A percentile compares a stretch with the other conserved stretches of the same genome.
Evolutionary conservation across 768 basidiomycete genomes (phyloP).

Genomic region (Termitomyces titanicus): DNA sequence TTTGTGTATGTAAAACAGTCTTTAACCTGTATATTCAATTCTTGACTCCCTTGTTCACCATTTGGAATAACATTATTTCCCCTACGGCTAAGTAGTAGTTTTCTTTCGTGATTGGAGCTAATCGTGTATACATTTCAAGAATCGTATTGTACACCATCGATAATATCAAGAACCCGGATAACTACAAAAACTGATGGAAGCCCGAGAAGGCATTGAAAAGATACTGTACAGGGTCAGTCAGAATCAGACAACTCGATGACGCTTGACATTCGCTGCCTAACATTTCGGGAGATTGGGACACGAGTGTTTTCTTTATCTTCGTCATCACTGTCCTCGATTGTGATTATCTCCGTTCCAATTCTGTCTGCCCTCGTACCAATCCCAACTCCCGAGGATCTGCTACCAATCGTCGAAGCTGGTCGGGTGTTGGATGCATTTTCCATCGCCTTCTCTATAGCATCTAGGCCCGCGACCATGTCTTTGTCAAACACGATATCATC

Average conservation of each 20-base stretch:
- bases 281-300: conserved; percentile 45
- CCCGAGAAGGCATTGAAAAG: neutral
- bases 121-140: conserved; percentile 9
- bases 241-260: conserved; percentile 61
- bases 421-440: neutral
- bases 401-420: conserved; percentile 3
- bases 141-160: conserved; percentile 1
- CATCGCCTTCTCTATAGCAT: conserved; percentile 21
- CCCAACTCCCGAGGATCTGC: conserved; percentile 1
- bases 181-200: neutral
- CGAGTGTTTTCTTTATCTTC: conserved; percentile 66
- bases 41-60: conserved; percentile 7
- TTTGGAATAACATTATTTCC: conserved; percentile 8
- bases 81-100: conserved; percentile 13
- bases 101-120: conserved; percentile 5
- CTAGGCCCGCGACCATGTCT: conserved; percentile 25
- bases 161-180: neutral
- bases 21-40: conserved; percentile 14
- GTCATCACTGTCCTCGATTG: conserved; percentile 41
- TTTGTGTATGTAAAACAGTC: conserved; percentile 22
- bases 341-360: conserved; percentile 29
- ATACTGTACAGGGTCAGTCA: conserved; percentile 27
- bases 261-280: conserved; percentile 33
- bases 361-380: neutral
- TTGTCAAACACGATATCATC: conserved; percentile 24